Evolutionary conservation across 208 protist genomes (phyloP).

Genomic region (Blastocrithidia nonstop): DNA sequence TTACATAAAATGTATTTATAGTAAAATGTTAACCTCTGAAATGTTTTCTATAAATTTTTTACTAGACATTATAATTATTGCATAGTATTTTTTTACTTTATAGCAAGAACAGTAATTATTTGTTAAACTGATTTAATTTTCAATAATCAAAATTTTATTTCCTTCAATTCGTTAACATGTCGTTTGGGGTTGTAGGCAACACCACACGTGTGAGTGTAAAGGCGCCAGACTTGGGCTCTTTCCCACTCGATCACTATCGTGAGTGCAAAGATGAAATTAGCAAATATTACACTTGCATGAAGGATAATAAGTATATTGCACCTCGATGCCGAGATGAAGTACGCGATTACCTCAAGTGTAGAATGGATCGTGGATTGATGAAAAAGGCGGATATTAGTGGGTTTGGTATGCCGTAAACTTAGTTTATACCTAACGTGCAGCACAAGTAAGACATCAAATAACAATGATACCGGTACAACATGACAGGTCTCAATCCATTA

Average conservation of each 20-base stretch:
- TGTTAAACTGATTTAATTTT: background rate
- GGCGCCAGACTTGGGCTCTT: conserved; percentile 70
- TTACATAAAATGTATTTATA: too few relatives aligned
- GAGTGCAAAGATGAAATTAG: conserved; percentile 77
- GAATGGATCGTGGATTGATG: conserved; percentile 80
- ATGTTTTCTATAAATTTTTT: conserved; percentile 5
- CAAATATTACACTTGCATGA: conserved; percentile 68
- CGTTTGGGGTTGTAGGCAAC: conserved; percentile 51
- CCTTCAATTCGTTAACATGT: too few relatives aligned
- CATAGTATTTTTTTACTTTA: background rate
- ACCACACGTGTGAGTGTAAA: conserved; percentile 32
- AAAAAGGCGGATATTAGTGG: conserved; percentile 50
- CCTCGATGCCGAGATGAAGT: conserved; percentile 72
- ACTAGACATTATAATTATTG: conserved; percentile 2
- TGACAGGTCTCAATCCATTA: conserved; percentile 51
- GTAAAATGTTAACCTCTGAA: too few relatives aligned
- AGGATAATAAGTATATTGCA: conserved; percentile 57
- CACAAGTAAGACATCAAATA: conserved; percentile 55
- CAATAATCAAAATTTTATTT: background rate
- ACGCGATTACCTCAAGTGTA: conserved; percentile 63
- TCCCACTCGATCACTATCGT: conserved; percentile 81
- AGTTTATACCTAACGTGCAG: conserved; percentile 68
- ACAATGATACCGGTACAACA: conserved; percentile 64
- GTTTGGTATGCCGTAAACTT: conserved; percentile 61
- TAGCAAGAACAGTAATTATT: background rate